phyloP scores from a whole-genome alignment of 2,329 filamentous ascomycete species.

The Neopestalotiopsis sp. region DNA sequence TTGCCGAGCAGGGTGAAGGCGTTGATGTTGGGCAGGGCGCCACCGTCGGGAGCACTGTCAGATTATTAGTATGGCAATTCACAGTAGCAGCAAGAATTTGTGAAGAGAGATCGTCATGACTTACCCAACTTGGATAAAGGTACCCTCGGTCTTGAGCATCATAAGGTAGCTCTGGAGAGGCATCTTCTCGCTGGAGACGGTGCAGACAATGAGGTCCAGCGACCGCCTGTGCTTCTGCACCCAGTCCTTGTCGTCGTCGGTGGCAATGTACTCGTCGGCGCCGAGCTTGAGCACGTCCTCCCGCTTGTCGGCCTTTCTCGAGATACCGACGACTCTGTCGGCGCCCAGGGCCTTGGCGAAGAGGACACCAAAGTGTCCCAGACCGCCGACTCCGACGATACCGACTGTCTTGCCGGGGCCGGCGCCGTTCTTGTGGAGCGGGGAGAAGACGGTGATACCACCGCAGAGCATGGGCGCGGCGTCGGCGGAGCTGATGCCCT shows the following conservation, averaged over 20 bases:
- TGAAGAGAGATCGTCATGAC: neutral
- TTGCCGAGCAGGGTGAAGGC: constrained; percentile 64
- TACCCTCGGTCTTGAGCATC: constrained; percentile 20
- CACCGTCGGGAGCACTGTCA: constrained; percentile 60
- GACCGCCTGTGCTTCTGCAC: constrained; percentile 17
- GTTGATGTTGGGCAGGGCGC: constrained; percentile 47
- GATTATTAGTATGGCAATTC: neutral
- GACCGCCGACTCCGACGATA: constrained; percentile 21
- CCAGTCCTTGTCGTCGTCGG: constrained; percentile 22
- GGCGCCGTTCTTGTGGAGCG: constrained; percentile 20
- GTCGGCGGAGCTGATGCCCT: constrained; percentile 35
- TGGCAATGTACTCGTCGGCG: constrained; percentile 22
- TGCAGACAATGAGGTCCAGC: constrained; percentile 22
- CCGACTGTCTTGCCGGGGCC: constrained; percentile 22
- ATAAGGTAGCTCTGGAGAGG: constrained; percentile 19
- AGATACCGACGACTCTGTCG: constrained; percentile 22
- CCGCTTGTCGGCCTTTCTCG: constrained; percentile 19
- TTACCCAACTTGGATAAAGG: constrained; percentile 22
- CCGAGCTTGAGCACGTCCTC: constrained; percentile 22
- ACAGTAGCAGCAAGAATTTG: too few species aligned
- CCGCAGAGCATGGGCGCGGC: constrained; percentile 37
- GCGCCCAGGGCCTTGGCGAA: constrained; percentile 22
- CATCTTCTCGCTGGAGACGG: constrained; percentile 22
- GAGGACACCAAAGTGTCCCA: constrained; percentile 21
- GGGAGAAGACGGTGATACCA: constrained; percentile 21